These are phyloP conservation scores for Hypericum androsaemum DNA, from an alignment of 345 rosid genomes.

Conservation along the genomic window DNA sequence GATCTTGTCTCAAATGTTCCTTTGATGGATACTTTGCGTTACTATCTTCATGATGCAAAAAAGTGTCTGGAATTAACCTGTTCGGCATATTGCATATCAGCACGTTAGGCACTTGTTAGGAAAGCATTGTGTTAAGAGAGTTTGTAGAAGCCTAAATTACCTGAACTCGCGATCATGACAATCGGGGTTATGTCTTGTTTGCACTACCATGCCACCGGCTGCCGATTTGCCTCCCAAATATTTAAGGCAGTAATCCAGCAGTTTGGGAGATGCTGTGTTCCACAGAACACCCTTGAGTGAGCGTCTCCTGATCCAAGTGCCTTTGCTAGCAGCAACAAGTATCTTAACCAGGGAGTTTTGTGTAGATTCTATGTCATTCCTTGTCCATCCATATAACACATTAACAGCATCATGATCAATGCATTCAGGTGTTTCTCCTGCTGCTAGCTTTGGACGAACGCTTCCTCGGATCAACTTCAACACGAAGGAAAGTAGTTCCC, in stretches of 20 bases:
- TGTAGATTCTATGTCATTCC: conserved; percentile 38
- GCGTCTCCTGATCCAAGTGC: conserved; percentile 42
- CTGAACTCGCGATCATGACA: conserved; percentile 49
- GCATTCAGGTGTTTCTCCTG: conserved; percentile 6
- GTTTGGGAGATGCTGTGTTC: conserved; percentile 43
- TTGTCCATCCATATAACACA: conserved; percentile 42
- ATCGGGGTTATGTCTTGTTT: conserved; percentile 26
- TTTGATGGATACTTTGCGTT: conserved; percentile 24
- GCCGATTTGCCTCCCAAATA: conserved; percentile 37
- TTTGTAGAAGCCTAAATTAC: conserved; percentile 14
- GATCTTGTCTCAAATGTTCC: conserved; percentile 41
- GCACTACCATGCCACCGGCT: conserved; percentile 35
- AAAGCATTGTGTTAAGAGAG: neutral
- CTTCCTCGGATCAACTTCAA: conserved; percentile 28
- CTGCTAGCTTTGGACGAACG: neutral
- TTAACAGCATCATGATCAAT: conserved; percentile 2
- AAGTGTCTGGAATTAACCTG: conserved; percentile 36
- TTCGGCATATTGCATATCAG: neutral
- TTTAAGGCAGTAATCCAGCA: conserved; percentile 58
- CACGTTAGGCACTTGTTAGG: neutral
- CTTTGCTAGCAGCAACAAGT: conserved; percentile 24
- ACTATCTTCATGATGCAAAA: conserved; percentile 16
- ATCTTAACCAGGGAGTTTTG: conserved; percentile 45
- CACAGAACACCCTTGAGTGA: conserved; percentile 48
- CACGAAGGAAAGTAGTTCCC: conserved; percentile 52